Percentiles rank a stretch among this genome's conserved stretches.
Conservation (phyloP, 139 green algal genomes). For the Chara braunii region DNA sequence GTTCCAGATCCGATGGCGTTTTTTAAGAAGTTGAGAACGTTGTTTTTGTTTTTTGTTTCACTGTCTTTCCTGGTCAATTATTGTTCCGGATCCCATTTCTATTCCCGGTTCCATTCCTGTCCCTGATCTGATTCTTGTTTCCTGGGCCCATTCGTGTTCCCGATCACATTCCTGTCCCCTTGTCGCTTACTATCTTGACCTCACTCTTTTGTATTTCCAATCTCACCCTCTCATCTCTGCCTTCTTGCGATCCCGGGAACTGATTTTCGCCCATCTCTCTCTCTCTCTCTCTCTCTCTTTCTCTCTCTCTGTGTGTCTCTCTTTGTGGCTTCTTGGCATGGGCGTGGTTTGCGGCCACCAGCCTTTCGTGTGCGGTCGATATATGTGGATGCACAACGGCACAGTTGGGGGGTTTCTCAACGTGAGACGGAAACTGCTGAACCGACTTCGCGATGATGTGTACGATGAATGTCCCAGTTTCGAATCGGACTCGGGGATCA, state of each 20-base stretch:
- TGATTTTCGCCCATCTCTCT: neutral
- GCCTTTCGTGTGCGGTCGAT: conserved; percentile 56
- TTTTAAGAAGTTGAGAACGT: too few species aligned
- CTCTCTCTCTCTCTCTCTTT: neutral
- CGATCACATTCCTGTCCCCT: too few species aligned
- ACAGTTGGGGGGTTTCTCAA: conserved; percentile 75
- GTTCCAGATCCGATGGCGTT: too few species aligned
- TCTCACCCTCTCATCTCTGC: neutral
- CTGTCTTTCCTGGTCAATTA: too few species aligned
- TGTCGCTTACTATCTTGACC: too few species aligned
- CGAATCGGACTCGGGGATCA: conserved; percentile 82
- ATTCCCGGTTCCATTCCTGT: too few species aligned
- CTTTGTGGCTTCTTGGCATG: neutral
- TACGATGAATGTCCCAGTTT: conserved; percentile 85
- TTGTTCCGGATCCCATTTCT: too few species aligned
- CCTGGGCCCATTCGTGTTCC: too few species aligned
- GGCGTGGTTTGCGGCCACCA: conserved; percentile 1
- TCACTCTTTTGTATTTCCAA: neutral
- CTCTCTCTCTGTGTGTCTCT: too few species aligned
- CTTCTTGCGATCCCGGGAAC: neutral
- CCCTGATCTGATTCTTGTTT: too few species aligned
- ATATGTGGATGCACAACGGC: conserved; percentile 97
- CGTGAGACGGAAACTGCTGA: conserved; percentile 69
- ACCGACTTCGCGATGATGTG: conserved; percentile 67
- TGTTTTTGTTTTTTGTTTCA: too few species aligned